Base-by-base conservation (phyloP, 495 filamentous ascomycete species). In the Talaromyces stipitatus region DNA sequence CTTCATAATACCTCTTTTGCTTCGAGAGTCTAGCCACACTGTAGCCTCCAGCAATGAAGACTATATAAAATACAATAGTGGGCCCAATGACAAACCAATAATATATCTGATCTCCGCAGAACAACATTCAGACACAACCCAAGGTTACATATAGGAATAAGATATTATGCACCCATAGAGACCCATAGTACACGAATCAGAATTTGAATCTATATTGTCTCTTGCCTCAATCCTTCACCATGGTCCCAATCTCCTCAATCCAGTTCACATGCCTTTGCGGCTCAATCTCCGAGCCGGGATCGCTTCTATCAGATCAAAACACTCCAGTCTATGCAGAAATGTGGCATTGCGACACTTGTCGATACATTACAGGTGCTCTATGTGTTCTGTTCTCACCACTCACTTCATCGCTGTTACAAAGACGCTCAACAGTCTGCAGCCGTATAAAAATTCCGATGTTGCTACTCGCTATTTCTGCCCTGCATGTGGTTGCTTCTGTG, bases 191-290 rank as follows among this genome's bases (percentile, higher is more conserved):
- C n/a, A n/a, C n/a, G n/a, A n/a, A n/a, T n/a, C n/a, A n/a, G n/a
- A n/a, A n/a, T n/a, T n/a, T n/a, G n/a, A n/a, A n/a, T n/a, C n/a
- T n/a, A n/a, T n/a, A n/a, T n/a, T n/a, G n/a, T n/a, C n/a, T 11
- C 2, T 11, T 11, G 12, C 3, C 8, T 16, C 33, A 16, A 9
- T 29, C 9, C 9, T 38, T 8, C 33, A 50, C 22, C 6, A 50
- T 50, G 46, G 20, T 22, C n/a, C 7, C 23, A 26, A 50, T 22
- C 14, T 50, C 46, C 46, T 50, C 46, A n/a, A 4, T 50, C 22
- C 26, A 50, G 20, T 12, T 50, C 14, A 50, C 46, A 50, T 50
- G 46, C 46, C 46, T 50, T 9, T 50, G 46, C n/a, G 46, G 46
- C 46, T 50, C 46, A 0, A 50, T 50, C 28, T 51, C 48, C 28